These are phyloP conservation scores for Mortierella alpina DNA, from an alignment of 192 early-diverging fungal genomes.

Conservation along the genomic window DNA sequence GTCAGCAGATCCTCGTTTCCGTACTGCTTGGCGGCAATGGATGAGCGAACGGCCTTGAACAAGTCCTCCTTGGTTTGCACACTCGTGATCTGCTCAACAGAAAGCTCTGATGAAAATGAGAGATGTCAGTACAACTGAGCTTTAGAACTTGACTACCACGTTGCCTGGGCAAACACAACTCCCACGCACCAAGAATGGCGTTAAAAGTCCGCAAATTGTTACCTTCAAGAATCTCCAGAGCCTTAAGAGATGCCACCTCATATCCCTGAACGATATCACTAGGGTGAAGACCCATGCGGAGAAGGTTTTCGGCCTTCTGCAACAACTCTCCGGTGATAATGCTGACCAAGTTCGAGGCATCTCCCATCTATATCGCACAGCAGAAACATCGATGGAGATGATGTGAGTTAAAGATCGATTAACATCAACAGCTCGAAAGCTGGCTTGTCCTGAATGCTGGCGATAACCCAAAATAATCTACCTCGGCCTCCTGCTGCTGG, in stretches of 20 bases:
- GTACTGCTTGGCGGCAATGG: constrained; percentile 94
- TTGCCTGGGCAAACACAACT: too few species aligned
- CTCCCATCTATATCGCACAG: constrained; percentile 76
- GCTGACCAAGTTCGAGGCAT: constrained; percentile 95
- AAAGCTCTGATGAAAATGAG: constrained; percentile 62
- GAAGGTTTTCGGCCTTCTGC: constrained; percentile 91
- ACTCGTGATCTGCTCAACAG: constrained; percentile 70
- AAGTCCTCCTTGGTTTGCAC: constrained; percentile 69
- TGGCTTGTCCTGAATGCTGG: not conserved
- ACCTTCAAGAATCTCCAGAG: constrained; percentile 86
- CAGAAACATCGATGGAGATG: not conserved
- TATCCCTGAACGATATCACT: constrained; percentile 96
- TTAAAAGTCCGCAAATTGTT: not conserved
- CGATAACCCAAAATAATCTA: constrained; percentile 20
- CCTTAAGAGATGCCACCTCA: constrained; percentile 86
- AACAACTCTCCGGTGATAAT: constrained; percentile 95
- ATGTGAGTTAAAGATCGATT: not conserved
- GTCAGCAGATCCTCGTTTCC: constrained; percentile 93
- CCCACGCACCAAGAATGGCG: too few species aligned
- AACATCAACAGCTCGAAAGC: too few species aligned
- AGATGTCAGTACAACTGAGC: not conserved
- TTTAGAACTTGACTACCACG: not conserved
- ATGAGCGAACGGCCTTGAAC: constrained; percentile 78
- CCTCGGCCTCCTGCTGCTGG: constrained; percentile 97
- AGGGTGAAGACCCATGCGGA: constrained; percentile 95